Evolutionary conservation across 306 rosid genomes (phyloP), one percentile per base, ranked within the genome.

Genomic region (Acacia crassicarpa): DNA sequence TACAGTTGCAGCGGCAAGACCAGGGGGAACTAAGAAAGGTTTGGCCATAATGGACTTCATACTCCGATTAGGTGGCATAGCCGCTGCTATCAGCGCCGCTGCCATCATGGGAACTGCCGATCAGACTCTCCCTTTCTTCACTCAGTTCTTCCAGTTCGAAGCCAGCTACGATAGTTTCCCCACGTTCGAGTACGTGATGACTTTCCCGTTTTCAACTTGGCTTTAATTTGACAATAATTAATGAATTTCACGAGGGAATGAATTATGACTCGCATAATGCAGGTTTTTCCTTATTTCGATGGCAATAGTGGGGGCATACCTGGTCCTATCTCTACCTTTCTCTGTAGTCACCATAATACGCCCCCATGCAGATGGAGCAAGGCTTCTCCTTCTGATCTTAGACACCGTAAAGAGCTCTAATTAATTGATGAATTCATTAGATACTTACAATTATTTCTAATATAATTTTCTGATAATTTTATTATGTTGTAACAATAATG

Each of bases 91-190:
- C 2, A 88, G 87, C 16, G 97, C 97, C 0, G 95, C 98, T 0
- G 90, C 95, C 54, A 73, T 88, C 23, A 92, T 94, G 98, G 97
- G 91, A 58, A 92, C 92, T 0, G 91, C 93, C 46, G 95, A 90
- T 45, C 87, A 94, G 25, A 89, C 86, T 48, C 98, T 94, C 43
- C 97, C 98, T 81, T 93, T 94, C 89, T 90, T 93, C 89, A 91
- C 97, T 62, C 98, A 93, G 84, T 94, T 90, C 91, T 91, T 92
- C 83, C 98, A 94, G 53, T 94, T 94, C 43, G 89, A 92, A 83
- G 98, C 98, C 53, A 89, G 94, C 79, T 94, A 93, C 8, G 93
- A 91, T 30, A 91, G 90, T 70, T 87, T 94, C 84, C 91, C 97
- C 4, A 74, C 92, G 67, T 91, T 95, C 38, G 84, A 90, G 99